These are phyloP conservation scores for Mallotus nudiflorus DNA, from an alignment of 345 rosid species.

Conservation along the genomic window DNA sequence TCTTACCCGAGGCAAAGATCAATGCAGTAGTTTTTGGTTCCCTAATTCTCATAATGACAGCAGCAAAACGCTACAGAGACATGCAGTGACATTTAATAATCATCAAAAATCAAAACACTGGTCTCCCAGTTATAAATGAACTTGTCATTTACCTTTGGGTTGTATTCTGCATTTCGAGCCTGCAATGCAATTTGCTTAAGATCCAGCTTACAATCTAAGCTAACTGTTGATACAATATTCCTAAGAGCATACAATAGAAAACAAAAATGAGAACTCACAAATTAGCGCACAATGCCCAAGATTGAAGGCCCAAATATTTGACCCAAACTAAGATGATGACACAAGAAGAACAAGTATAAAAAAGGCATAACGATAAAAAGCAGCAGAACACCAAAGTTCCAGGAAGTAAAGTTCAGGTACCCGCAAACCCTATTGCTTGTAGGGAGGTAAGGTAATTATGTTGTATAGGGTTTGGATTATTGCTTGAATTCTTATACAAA, in stretches of 20 bases:
- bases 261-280: too few species aligned
- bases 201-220: slow-evolving; percentile 81
- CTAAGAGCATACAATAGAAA: slow-evolving; percentile 24
- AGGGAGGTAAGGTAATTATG: too few species aligned
- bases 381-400: neutral
- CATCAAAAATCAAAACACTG: neutral
- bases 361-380: neutral
- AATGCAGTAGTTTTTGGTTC: slow-evolving; percentile 91
- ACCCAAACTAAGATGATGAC: neutral
- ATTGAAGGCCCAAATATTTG: neutral
- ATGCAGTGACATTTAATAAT: slow-evolving; percentile 12
- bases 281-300: neutral
- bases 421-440: too few species aligned
- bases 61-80: slow-evolving; percentile 78
- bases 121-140: neutral
- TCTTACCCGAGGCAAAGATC: slow-evolving; percentile 92
- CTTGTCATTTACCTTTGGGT: slow-evolving; percentile 56
- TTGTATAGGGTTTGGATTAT: too few species aligned
- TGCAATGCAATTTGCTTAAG: slow-evolving; percentile 76
- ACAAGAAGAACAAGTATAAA: neutral
- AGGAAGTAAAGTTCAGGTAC: too few species aligned
- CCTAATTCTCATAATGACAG: slow-evolving; percentile 92
- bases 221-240: slow-evolving; percentile 82
- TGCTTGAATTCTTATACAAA: too few species aligned
- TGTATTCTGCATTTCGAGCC: slow-evolving; percentile 83